A percentile compares a stretch with the other conserved stretches of the same genome.
Conservation (phyloP, 2,329 filamentous ascomycete genomes). For the Sarocladiaceae sp. region DNA sequence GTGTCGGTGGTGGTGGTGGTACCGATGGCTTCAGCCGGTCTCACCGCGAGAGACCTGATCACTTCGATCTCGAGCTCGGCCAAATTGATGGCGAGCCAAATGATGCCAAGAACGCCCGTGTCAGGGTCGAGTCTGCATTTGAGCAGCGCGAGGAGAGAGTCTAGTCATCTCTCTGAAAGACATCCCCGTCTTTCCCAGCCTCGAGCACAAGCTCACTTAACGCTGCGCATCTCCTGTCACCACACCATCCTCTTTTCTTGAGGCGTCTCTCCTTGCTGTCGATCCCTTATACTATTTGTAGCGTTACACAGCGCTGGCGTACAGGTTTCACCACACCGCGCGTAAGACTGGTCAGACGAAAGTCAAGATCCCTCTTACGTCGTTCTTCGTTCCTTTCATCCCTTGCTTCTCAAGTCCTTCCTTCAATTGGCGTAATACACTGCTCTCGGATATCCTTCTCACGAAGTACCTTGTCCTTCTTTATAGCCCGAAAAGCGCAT, state of each 20-base stretch:
- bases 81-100: conserved; percentile 18
- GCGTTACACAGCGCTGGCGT: conserved; percentile 4
- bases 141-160: conserved; percentile 27
- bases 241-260: not conserved
- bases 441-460: no score
- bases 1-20: not conserved
- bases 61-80: conserved; percentile 27
- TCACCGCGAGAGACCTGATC: conserved; percentile 16
- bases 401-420: no score
- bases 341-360: not conserved
- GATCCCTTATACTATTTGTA: not conserved
- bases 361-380: not conserved
- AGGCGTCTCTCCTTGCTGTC: not conserved
- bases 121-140: conserved; percentile 26
- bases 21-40: not conserved
- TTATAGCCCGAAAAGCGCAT: no score
- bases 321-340: not conserved
- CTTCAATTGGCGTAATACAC: no score
- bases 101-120: conserved; percentile 19
- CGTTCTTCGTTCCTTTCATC: no score
- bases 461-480: no score
- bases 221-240: not conserved
- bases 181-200: not conserved
- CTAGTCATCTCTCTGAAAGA: conserved; percentile 12
- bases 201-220: not conserved